Base-by-base conservation (phyloP, 2,329 filamentous ascomycete genomes). In the Fusarium domesticum region DNA sequence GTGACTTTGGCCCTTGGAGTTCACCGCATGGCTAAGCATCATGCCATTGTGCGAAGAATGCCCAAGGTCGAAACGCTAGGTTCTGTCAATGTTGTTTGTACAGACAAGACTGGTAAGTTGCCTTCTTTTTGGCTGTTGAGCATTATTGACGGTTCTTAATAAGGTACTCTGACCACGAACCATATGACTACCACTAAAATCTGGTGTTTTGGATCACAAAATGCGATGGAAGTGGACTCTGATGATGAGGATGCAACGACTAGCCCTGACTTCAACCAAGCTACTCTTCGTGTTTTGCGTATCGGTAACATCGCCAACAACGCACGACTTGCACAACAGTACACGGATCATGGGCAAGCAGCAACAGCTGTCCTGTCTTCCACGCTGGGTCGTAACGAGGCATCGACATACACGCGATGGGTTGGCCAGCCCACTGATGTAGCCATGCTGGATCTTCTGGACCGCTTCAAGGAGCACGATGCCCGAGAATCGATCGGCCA, bases 1-100 rank as follows among this genome's bases (percentile, higher is more conserved):
- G 93, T 98, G 25, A 98, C 93, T 0, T 76, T 98, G 43, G 93
- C 93, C 31, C 77, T 98, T 12, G 95, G 93, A 12, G 95, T 98
- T 7, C 81, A 98, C 61, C 84, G 93, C 45, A 98, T 98, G 93
- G 95, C 93, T 48, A 89, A 84, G 62, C 83, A 92, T 58, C 89
- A 95, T 64, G 93, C 93, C 7, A 98, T 98, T 64, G 92, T 98
- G 48, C 86, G 93, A 56, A 85, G 88, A 62, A 85, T 98, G 70
- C 95, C 95, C 17, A 97, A 93, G 67, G 95, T 98, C 7, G 93
- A 98, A 66, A 98, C 93, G 1, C 72, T 98, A 5, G 95, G 95
- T 7, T 96, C 91, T n/a, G 93, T 98, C 47, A 98, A 97, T 60
- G 91, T 98, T n/a, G 89, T 98, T 6, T 98, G 95, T 72, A 96